phyloP scores from a whole-genome alignment of 768 basidiomycete genomes.

The Dictyophora rubrovolvata region DNA sequence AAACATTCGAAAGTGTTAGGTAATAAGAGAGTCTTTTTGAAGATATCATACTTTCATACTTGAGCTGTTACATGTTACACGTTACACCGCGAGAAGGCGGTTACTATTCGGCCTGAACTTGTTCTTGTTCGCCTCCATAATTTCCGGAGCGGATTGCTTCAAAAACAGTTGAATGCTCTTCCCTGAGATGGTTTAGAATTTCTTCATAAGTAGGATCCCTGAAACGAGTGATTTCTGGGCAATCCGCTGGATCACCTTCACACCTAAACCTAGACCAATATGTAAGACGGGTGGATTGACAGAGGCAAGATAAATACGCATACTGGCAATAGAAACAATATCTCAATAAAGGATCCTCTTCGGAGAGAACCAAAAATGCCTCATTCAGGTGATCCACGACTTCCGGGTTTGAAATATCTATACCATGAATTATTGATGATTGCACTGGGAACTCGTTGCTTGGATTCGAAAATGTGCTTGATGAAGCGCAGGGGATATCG shows the following conservation, averaged over 20 bases:
- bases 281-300: background rate
- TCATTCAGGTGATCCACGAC: background rate
- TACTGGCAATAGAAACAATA: constrained; percentile 5
- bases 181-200: background rate
- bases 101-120: background rate
- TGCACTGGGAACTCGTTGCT: background rate
- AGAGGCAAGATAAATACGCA: background rate
- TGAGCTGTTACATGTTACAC: too few species aligned
- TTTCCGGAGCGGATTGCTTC: background rate
- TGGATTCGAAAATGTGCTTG: background rate
- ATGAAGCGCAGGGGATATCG: background rate
- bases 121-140: background rate
- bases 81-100: background rate
- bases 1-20: too few species aligned
- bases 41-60: too few species aligned
- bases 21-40: too few species aligned
- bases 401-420: background rate
- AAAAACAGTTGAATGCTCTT: background rate
- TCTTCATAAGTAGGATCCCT: background rate
- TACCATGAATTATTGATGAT: background rate
- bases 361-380: background rate
- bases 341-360: background rate
- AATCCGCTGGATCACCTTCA: constrained; percentile 1
- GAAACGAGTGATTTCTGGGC: constrained; percentile 2
- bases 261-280: background rate